phyloP scores from a whole-genome alignment of 139 green algal species.

The Coccomyxa sp. region DNA sequence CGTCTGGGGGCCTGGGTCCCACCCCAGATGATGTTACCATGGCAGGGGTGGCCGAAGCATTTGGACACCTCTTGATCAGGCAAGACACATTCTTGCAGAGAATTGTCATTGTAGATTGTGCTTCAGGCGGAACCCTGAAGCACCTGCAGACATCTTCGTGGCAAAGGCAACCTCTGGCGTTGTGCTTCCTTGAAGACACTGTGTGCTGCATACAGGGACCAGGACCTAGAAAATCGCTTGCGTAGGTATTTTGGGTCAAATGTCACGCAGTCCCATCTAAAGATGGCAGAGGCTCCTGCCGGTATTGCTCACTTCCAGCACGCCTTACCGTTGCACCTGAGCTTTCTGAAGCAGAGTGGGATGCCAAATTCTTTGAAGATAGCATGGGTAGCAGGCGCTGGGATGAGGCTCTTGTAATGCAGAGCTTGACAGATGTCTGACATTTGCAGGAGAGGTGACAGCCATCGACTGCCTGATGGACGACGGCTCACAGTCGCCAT shows the following conservation, averaged over 20 bases:
- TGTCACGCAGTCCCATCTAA: constrained; percentile 72
- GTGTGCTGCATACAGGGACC: constrained; percentile 41
- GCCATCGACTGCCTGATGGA: constrained; percentile 43
- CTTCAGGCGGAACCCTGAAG: too few species aligned
- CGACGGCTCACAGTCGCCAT: constrained; percentile 41
- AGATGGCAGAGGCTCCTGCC: constrained; percentile 76
- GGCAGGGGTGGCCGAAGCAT: constrained; percentile 36
- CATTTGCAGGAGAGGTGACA: constrained; percentile 13
- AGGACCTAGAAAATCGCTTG: constrained; percentile 54
- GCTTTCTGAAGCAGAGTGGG: not conserved
- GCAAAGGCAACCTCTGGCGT: too few species aligned
- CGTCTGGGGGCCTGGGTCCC: constrained; percentile 41
- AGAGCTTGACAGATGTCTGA: too few species aligned
- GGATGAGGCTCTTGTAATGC: too few species aligned
- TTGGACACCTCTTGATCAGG: constrained; percentile 28
- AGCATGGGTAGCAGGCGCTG: not conserved
- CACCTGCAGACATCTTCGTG: too few species aligned
- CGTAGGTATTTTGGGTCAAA: constrained; percentile 57
- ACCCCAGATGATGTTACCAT: constrained; percentile 53
- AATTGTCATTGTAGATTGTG: too few species aligned
- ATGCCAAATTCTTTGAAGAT: not conserved
- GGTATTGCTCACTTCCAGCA: not conserved
- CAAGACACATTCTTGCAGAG: too few species aligned
- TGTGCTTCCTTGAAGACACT: too few species aligned
- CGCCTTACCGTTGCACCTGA: not conserved